Evolutionary conservation across 257 asterid genomes (phyloP).

Genomic region (Mentha longifolia): DNA sequence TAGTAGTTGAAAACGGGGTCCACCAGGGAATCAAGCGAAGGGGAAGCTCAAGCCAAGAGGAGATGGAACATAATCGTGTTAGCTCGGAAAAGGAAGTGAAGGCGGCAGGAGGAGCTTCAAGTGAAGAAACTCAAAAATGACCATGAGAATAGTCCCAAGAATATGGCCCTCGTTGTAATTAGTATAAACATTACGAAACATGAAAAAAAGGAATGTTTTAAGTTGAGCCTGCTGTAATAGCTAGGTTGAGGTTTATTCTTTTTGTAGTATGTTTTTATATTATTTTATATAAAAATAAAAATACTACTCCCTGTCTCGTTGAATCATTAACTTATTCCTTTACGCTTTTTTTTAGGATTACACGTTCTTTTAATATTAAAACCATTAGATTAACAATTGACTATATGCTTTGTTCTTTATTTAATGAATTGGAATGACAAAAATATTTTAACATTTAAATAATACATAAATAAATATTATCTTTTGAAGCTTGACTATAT

Average conservation of each 20-base stretch:
- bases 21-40: conserved; percentile 46
- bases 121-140: conserved; percentile 35
- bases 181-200: conserved; percentile 8
- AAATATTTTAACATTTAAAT: too few species aligned
- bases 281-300: too few species aligned
- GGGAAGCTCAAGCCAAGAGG: conserved; percentile 45
- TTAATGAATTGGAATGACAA: too few species aligned
- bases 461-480: too few species aligned
- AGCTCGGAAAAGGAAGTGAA: conserved; percentile 43
- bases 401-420: too few species aligned
- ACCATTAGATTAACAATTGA: too few species aligned
- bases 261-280: conserved; percentile 37
- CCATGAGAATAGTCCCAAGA: conserved; percentile 16
- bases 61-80: conserved; percentile 38
- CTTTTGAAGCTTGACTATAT: too few species aligned
- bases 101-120: conserved; percentile 12
- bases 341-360: too few species aligned
- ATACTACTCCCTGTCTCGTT: too few species aligned
- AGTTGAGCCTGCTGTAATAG: conserved; percentile 12
- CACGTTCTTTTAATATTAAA: too few species aligned
- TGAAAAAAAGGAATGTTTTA: not conserved
- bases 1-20: conserved; percentile 56
- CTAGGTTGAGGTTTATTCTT: conserved; percentile 31
- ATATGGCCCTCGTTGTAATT: conserved; percentile 31
- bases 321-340: too few species aligned